Evolutionary conservation across 805 yeast species (phyloP).

Genomic region (Pichia cephalocereana): DNA sequence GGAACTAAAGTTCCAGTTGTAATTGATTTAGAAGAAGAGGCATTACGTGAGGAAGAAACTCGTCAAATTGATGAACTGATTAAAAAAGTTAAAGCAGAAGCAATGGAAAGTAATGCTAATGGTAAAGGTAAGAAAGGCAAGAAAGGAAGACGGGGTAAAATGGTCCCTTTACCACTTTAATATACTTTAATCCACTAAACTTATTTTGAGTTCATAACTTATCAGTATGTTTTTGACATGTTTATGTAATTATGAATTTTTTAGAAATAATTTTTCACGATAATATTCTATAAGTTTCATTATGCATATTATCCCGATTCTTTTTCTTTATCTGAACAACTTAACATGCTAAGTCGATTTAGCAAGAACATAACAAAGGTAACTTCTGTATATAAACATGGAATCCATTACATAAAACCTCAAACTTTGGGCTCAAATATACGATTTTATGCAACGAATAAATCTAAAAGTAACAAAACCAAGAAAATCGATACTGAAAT

Average conservation of each 20-base stretch:
- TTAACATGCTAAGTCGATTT: no score
- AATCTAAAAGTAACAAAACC: background rate
- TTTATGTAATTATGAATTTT: no score
- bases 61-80: constrained; percentile 36
- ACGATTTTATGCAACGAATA: background rate
- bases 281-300: no score
- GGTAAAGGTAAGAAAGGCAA: constrained; percentile 33
- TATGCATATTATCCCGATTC: no score
- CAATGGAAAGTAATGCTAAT: constrained; percentile 23
- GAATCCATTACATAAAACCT: no score
- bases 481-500: background rate
- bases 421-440: no score
- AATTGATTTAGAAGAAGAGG: constrained; percentile 27
- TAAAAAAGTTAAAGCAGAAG: constrained; percentile 41
- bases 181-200: constrained; percentile 1
- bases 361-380: no score
- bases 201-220: no score
- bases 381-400: no score
- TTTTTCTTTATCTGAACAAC: no score
- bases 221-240: no score
- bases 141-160: constrained; percentile 32
- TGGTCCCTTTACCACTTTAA: constrained; percentile 9
- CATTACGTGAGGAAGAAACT: constrained; percentile 38
- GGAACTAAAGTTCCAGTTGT: constrained; percentile 52
- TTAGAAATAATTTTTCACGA: background rate